Evolutionary conservation across 139 green algal genomes (phyloP).

Genomic region (Edaphochlamys debaryana): DNA sequence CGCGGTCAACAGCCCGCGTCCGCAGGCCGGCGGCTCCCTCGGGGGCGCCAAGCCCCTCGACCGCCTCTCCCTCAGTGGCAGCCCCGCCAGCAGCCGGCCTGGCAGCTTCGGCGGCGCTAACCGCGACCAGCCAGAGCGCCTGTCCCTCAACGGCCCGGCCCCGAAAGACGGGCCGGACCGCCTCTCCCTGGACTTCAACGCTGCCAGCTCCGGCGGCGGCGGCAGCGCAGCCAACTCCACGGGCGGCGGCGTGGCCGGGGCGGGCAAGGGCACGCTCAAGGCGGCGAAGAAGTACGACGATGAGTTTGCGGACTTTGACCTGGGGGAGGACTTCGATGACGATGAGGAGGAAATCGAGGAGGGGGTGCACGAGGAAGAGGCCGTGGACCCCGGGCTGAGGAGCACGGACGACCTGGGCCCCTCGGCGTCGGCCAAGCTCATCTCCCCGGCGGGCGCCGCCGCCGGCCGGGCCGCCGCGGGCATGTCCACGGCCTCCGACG

Average conservation of each 20-base stretch:
- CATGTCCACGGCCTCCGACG: background rate
- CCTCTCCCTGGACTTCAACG: background rate
- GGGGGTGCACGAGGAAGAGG: background rate
- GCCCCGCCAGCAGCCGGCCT: background rate
- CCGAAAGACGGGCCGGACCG: background rate
- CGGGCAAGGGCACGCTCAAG: background rate
- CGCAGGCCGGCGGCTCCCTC: too few species aligned
- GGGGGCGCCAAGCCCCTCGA: background rate
- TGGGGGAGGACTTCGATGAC: background rate
- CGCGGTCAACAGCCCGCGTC: too few species aligned
- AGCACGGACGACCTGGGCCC: constrained; percentile 3
- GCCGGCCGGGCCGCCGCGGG: background rate
- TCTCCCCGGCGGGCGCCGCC: background rate
- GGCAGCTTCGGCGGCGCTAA: too few species aligned
- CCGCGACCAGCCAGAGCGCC: background rate
- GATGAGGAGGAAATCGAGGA: constrained; percentile 17
- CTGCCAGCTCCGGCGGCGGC: background rate
- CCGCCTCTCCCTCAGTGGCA: background rate
- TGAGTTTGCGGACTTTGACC: constrained; percentile 34
- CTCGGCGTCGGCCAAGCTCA: constrained; percentile 21
- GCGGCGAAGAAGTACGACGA: constrained; percentile 28
- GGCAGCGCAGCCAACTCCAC: background rate
- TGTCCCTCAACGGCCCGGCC: background rate
- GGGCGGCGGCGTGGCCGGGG: too few species aligned
- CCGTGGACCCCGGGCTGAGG: background rate